phyloP scores from a whole-genome alignment of 2,329 filamentous ascomycete genomes.

The Calycina marina region DNA sequence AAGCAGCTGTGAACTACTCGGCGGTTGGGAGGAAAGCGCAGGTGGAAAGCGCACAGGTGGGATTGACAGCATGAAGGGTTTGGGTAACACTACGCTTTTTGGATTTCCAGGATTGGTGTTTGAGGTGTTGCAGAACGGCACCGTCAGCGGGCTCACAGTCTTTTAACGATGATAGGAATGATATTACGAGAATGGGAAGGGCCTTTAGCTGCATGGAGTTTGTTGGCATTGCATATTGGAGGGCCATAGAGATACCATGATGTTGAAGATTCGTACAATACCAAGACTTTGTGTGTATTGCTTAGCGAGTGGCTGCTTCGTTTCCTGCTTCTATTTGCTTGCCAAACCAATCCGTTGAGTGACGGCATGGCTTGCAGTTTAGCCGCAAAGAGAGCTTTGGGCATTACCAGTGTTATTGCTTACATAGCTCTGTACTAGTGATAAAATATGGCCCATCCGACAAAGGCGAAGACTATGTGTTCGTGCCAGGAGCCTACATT shows the following conservation, averaged over 20 bases:
- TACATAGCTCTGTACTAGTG: too few relatives aligned
- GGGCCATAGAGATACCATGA: too few relatives aligned
- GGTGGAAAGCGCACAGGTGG: constrained; percentile 26
- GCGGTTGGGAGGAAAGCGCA: constrained; percentile 69
- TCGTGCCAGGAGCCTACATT: background rate
- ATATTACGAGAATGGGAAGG: too few relatives aligned
- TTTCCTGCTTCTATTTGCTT: background rate
- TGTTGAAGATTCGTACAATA: too few relatives aligned
- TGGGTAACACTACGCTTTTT: constrained; percentile 71
- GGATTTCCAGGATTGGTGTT: constrained; percentile 91
- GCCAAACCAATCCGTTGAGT: background rate
- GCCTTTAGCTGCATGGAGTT: too few relatives aligned
- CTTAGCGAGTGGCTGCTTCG: background rate
- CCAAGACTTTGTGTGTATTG: too few relatives aligned
- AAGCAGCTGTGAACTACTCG: constrained; percentile 68
- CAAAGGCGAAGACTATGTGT: background rate
- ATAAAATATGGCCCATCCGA: background rate
- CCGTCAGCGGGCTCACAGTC: constrained; percentile 77
- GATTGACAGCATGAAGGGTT: constrained; percentile 37
- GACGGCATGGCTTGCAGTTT: too few relatives aligned
- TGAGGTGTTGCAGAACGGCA: constrained; percentile 86
- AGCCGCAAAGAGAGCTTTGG: too few relatives aligned
- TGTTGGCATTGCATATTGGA: too few relatives aligned
- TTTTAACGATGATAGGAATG: too few relatives aligned
- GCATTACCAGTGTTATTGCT: too few relatives aligned